Evolutionary conservation across 345 rosid species (phyloP).

Genomic region (Rhizophora apiculata): DNA sequence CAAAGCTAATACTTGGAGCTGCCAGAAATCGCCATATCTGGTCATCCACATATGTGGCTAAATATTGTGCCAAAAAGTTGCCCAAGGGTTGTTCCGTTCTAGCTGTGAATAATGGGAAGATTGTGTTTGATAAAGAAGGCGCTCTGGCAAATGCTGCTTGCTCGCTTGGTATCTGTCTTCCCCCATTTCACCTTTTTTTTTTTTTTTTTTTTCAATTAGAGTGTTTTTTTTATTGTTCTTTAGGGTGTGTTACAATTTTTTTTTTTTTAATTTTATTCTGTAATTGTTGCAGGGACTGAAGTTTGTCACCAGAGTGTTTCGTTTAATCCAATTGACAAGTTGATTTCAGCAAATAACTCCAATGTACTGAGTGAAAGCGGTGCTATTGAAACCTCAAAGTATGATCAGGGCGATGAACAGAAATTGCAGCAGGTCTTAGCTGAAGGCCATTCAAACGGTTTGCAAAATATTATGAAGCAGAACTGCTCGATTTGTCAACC

Average conservation of each 20-base stretch:
- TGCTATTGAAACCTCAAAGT: constrained; percentile 18
- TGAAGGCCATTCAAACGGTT: constrained; percentile 31
- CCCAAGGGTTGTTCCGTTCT: constrained; percentile 22
- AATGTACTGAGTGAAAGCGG: constrained; percentile 43
- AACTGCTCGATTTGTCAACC: constrained; percentile 62
- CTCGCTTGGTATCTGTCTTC: too few species aligned
- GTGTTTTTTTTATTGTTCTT: neutral
- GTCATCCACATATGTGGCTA: constrained; percentile 27
- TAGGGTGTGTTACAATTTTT: neutral
- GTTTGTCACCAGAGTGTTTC: constrained; percentile 42
- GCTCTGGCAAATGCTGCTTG: neutral
- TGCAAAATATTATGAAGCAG: constrained; percentile 27
- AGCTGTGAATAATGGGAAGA: constrained; percentile 30
- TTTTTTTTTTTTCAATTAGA: neutral
- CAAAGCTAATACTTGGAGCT: constrained; percentile 25
- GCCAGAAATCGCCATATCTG: constrained; percentile 15
- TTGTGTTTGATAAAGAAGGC: constrained; percentile 24
- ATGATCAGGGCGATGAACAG: constrained; percentile 29
- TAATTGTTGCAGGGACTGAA: constrained; percentile 42
- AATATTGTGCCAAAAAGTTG: constrained; percentile 29
- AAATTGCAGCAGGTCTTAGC: constrained; percentile 43
- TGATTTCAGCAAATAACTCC: constrained; percentile 40
- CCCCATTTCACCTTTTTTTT: too few species aligned
- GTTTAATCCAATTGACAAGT: constrained; percentile 55
- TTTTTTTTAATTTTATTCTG: neutral